Evolutionary conservation across 495 filamentous ascomycete species (phyloP).

Genomic region (Tuber microsphaerosporum): DNA sequence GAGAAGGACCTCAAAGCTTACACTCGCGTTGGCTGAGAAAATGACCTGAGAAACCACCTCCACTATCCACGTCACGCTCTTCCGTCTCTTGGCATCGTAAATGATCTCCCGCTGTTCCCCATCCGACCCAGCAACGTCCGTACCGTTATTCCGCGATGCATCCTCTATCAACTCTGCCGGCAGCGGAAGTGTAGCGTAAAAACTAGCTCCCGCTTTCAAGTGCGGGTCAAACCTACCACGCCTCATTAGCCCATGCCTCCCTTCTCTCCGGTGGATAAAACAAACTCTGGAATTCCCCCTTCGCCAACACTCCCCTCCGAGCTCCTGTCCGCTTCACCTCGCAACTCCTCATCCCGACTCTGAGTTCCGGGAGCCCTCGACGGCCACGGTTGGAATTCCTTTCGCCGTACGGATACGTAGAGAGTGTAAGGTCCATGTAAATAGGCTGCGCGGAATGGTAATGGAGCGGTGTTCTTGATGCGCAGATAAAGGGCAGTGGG

Average conservation of each 20-base stretch:
- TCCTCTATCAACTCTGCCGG: slow-evolving; percentile 50
- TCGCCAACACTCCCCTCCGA: slow-evolving; percentile 14
- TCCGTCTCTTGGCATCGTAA: slow-evolving; percentile 41
- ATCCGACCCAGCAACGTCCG: slow-evolving; percentile 50
- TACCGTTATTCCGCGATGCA: slow-evolving; percentile 5
- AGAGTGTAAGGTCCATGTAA: slow-evolving; percentile 92
- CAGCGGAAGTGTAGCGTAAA: slow-evolving; percentile 68
- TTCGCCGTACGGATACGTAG: slow-evolving; percentile 61
- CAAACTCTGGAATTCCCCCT: slow-evolving; percentile 29
- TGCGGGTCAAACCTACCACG: slow-evolving; percentile 68
- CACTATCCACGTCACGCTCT: slow-evolving; percentile 75
- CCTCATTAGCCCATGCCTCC: background rate
- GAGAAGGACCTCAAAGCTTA: slow-evolving; percentile 83
- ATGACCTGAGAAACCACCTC: slow-evolving; percentile 88
- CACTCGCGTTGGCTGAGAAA: slow-evolving; percentile 77
- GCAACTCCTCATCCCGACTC: slow-evolving; percentile 17
- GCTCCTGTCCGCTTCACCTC: slow-evolving; percentile 13
- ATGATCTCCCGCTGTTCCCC: slow-evolving; percentile 42
- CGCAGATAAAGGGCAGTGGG: slow-evolving; percentile 71
- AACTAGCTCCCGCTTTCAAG: slow-evolving; percentile 84
- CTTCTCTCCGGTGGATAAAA: background rate
- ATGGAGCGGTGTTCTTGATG: slow-evolving; percentile 84
- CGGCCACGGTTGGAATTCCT: slow-evolving; percentile 38
- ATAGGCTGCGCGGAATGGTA: slow-evolving; percentile 86
- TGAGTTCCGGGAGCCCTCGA: slow-evolving; percentile 23